Evolutionary conservation across 78 protist species (phyloP), one percentile per base, ranked within the genome.

Genomic region (Dictyostelium citrinum): DNA sequence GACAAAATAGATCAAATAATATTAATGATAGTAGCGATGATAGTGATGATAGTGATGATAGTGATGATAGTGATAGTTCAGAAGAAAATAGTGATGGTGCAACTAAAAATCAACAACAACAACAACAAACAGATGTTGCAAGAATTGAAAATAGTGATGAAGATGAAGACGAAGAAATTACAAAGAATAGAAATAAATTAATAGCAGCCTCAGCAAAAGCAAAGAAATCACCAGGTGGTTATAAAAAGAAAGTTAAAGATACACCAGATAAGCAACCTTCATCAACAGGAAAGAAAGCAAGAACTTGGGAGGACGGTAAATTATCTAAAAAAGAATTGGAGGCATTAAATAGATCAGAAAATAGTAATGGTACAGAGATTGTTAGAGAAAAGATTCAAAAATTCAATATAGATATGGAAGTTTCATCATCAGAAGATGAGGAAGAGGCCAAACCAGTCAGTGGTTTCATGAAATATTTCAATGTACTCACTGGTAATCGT

Each of bases 391-490:
- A 70, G 35, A 79, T 84, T 79, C 46, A 67, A 33, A 82, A 82
- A 12, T 67, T 51, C 37, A 76, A 81, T 71, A 55, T 83, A 14
- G 95, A 84, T 16, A 72, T 74, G 80, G 83, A 83, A 2, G 29
- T 49, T 16, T 41, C 82, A n/a, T 61, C 84, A 22, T 83, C 84
- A 6, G 90, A 77, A 11, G 71, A 64, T 5, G 43, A 41, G 29
- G 70, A n/a, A 16, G 84, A 45, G 14, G 55, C 67, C 20, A 72
- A 72, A 51, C 93, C 90, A 60, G 94, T 71, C 0, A 33, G 81
- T 64, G 92, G 90, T 9, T 77, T 94, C 22, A 76, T 82, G 90
- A 78, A 78, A 41, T 94, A 88, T 31, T 82, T 94, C 80, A 84
- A 78, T 45, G 49, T 41, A 0, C 43, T 94, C 46, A 94, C 96